A percentile compares a stretch with the other conserved stretches of the same genome.
phyloP scores from a whole-genome alignment of 1,284 basidiomycete genomes.

The Neotropicomus parvogracilis region DNA sequence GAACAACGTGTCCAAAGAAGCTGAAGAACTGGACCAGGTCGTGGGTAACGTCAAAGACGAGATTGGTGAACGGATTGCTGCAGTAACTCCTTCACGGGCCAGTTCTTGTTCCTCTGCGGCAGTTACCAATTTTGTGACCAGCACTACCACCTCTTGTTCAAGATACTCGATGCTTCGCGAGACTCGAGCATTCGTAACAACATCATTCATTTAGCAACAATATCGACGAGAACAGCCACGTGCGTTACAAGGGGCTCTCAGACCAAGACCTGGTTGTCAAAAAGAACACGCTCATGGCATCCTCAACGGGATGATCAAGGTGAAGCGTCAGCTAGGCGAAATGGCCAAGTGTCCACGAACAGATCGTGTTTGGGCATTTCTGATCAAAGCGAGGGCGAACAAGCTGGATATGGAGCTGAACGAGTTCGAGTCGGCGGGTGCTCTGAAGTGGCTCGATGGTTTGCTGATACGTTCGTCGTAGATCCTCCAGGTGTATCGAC shows the following conservation, averaged over 20 bases:
- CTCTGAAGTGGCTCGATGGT: neutral
- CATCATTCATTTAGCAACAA: slow-evolving; percentile 96
- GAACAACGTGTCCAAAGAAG: slow-evolving; percentile 54
- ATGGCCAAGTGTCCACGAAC: slow-evolving; percentile 98
- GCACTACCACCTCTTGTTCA: slow-evolving; percentile 87
- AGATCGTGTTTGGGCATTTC: slow-evolving; percentile 80
- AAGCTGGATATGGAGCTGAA: slow-evolving; percentile 87
- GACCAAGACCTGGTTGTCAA: slow-evolving; percentile 89
- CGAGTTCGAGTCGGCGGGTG: slow-evolving; percentile 75
- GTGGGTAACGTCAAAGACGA: slow-evolving; percentile 98
- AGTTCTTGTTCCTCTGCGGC: slow-evolving; percentile 92
- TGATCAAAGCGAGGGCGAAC: slow-evolving; percentile 77
- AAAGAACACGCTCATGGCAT: slow-evolving; percentile 99
- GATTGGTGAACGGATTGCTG: slow-evolving; percentile 88
- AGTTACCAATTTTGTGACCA: slow-evolving; percentile 92
- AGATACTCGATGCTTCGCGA: slow-evolving; percentile 86
- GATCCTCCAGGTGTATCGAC: too few species aligned
- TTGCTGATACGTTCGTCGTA: slow-evolving; percentile 31
- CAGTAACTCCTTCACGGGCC: slow-evolving; percentile 84
- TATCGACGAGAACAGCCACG: slow-evolving; percentile 95
- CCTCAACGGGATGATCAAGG: slow-evolving; percentile 94
- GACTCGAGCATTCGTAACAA: slow-evolving; percentile 91
- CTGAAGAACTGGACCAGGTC: slow-evolving; percentile 93
- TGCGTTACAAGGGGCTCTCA: slow-evolving; percentile 90
- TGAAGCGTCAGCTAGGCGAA: slow-evolving; percentile 97